Conservation (phyloP, 805 yeast species). For the Wickerhamiella cacticola region DNA sequence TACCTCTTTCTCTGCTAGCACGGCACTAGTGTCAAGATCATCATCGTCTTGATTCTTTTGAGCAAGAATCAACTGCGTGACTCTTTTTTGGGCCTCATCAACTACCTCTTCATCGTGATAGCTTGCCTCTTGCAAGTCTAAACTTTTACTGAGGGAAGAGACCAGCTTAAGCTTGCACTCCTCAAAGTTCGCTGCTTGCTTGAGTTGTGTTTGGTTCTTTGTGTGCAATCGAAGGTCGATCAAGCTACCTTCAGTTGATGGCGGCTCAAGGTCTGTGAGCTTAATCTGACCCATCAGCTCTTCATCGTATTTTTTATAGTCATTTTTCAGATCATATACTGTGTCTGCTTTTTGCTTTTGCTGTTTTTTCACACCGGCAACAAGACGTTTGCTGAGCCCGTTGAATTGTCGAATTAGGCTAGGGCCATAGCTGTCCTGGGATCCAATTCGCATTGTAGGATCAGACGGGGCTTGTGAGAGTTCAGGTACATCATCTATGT, state of each 20-base stretch:
- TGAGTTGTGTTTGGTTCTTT: neutral
- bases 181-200: constrained; percentile 4
- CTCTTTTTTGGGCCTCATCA: constrained; percentile 10
- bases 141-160: constrained; percentile 19
- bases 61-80: constrained; percentile 12
- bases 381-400: constrained; percentile 70
- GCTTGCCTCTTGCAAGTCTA: constrained; percentile 72
- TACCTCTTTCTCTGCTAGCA: constrained; percentile 33
- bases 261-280: constrained; percentile 23
- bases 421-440: constrained; percentile 51
- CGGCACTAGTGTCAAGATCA: neutral
- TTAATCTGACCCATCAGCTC: constrained; percentile 22
- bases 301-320: constrained; percentile 14
- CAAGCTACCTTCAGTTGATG: constrained; percentile 2
- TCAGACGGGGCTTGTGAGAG: constrained; percentile 64
- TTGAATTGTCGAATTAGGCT: constrained; percentile 81
- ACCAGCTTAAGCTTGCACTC: neutral
- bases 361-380: constrained; percentile 32
- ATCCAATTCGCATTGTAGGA: constrained; percentile 63
- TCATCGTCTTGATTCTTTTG: neutral
- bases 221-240: constrained; percentile 15
- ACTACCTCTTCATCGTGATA: constrained; percentile 15
- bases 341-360: constrained; percentile 22
- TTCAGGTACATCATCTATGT: constrained; percentile 67
- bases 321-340: constrained; percentile 31